phyloP scores from a whole-genome alignment of 108 stramenopile species.

The Conticribra guillardii region DNA sequence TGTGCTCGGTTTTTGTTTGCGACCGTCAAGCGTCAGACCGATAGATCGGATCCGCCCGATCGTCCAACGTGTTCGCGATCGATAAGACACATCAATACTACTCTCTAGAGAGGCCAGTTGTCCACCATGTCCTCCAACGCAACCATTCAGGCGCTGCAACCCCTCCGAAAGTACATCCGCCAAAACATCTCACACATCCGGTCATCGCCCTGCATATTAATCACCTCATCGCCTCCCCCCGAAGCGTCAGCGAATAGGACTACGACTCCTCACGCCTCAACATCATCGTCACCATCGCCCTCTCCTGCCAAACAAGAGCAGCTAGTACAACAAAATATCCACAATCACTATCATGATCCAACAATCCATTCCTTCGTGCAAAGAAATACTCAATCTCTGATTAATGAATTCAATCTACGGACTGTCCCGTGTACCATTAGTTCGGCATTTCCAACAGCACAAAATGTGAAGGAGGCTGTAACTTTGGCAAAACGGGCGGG shows the following conservation, averaged over 20 bases:
- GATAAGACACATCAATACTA: too few species aligned
- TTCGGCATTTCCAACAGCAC: slow-evolving; percentile 44
- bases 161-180: slow-evolving; percentile 39
- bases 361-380: slow-evolving; percentile 32
- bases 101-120: too few species aligned
- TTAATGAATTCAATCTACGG: slow-evolving; percentile 34
- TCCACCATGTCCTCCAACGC: neutral
- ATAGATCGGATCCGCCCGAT: too few species aligned
- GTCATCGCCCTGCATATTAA: slow-evolving; percentile 43
- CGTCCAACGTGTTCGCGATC: too few species aligned
- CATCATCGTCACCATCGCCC: neutral
- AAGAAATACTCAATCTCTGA: slow-evolving; percentile 28
- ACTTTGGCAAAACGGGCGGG: slow-evolving; percentile 39
- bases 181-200: slow-evolving; percentile 34
- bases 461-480: slow-evolving; percentile 34
- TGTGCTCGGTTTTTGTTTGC: too few species aligned
- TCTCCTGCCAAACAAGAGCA: neutral
- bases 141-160: slow-evolving; percentile 10
- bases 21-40: too few species aligned
- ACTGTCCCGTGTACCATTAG: slow-evolving; percentile 31
- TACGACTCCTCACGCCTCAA: slow-evolving; percentile 6
- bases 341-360: slow-evolving; percentile 11
- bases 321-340: slow-evolving; percentile 1
- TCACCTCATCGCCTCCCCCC: slow-evolving; percentile 31
- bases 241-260: neutral